Percentiles rank a stretch among this genome's conserved stretches.
phyloP scores from a whole-genome alignment of 2,329 filamentous ascomycete species.

The Hirsutella thompsonii region DNA sequence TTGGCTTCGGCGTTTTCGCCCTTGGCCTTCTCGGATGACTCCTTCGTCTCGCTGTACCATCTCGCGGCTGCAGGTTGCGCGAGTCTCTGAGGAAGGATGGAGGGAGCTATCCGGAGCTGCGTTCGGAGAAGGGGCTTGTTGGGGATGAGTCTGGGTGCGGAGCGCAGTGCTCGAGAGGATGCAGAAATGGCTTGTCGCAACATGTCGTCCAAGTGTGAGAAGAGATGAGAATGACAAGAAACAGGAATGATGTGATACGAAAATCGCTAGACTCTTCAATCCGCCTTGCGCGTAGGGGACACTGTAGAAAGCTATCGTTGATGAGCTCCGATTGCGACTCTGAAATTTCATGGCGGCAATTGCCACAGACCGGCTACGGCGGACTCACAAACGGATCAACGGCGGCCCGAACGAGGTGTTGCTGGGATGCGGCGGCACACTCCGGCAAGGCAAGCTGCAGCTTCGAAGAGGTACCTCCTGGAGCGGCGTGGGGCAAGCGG shows the following conservation, averaged over 20 bases:
- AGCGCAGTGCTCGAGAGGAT: conserved; percentile 31
- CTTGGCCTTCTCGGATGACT: conserved; percentile 13
- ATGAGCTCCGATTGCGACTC: conserved; percentile 5
- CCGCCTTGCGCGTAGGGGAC: neutral
- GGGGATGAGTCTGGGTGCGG: conserved; percentile 21
- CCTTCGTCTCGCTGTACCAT: conserved; percentile 37
- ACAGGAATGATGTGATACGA: conserved; percentile 3
- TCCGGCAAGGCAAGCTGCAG: neutral
- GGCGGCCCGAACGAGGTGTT: conserved; percentile 3
- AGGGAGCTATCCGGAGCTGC: conserved; percentile 22
- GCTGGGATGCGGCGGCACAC: neutral
- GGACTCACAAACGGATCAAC: conserved; percentile 5
- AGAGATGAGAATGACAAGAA: conserved; percentile 1
- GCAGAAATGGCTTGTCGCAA: conserved; percentile 30
- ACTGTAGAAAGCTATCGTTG: neutral
- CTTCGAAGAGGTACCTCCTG: neutral
- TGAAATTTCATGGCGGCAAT: conserved; percentile 15
- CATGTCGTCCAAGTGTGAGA: conserved; percentile 19
- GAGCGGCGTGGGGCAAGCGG: neutral
- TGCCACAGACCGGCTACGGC: conserved; percentile 1
- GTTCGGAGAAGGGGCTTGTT: conserved; percentile 22
- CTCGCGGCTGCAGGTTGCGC: conserved; percentile 21
- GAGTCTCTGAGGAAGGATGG: conserved; percentile 22
- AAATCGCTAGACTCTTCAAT: neutral
- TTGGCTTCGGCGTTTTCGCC: conserved; percentile 7